A percentile compares a stretch with the other conserved stretches of the same genome.
These are phyloP conservation scores for Pharus latifolius DNA, from an alignment of 176 grass and related monocot genomes.

Conservation along the genomic window DNA sequence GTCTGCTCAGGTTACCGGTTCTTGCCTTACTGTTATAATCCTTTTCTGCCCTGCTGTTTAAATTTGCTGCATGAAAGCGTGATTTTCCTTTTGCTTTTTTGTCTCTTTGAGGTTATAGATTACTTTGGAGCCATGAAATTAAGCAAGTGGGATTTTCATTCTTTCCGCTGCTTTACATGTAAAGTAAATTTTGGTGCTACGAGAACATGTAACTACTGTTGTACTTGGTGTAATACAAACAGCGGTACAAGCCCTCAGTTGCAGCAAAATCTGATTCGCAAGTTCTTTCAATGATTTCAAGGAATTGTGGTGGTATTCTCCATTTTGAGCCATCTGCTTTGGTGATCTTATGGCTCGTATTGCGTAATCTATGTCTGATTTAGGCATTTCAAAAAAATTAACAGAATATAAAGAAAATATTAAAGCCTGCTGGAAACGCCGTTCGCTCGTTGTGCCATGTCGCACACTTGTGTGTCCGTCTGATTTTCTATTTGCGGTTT, in stretches of 20 bases:
- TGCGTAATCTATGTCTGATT: no score
- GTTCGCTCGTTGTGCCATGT: no score
- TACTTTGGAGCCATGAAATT: slow-evolving; percentile 21
- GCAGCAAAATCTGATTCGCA: neutral
- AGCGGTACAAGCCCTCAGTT: slow-evolving; percentile 3
- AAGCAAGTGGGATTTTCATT: slow-evolving; percentile 36
- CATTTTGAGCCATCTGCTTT: no score
- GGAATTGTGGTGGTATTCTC: no score
- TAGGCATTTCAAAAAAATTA: no score
- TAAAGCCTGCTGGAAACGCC: no score
- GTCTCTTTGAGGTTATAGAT: slow-evolving; percentile 25
- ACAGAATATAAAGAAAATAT: no score
- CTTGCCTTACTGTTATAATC: neutral
- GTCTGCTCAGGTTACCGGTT: slow-evolving; percentile 23
- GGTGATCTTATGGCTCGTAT: no score
- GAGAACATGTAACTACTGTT: slow-evolving; percentile 36
- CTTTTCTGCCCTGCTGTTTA: slow-evolving; percentile 13
- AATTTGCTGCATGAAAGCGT: slow-evolving; percentile 16
- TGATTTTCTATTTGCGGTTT: no score
- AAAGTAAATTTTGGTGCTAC: slow-evolving; percentile 57
- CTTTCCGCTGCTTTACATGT: slow-evolving; percentile 44
- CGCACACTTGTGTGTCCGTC: no score
- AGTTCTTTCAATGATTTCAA: no score
- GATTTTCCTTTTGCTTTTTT: neutral
- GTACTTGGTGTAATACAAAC: slow-evolving; percentile 37